These are phyloP conservation scores for Chlorella vulgaris DNA, from an alignment of 139 green algal genomes.

Conservation along the genomic window DNA sequence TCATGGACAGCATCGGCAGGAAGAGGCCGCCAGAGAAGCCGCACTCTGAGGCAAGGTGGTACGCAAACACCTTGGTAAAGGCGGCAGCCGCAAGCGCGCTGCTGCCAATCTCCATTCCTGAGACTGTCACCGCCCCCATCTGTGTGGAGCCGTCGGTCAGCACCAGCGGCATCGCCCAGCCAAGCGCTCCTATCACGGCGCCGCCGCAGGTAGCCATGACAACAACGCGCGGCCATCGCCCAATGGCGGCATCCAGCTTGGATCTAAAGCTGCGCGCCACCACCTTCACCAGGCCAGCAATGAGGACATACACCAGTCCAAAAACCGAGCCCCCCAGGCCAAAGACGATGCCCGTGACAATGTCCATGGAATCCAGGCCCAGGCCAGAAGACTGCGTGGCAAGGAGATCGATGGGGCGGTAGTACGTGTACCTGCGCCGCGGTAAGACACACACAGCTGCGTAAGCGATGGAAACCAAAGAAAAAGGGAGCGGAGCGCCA, in stretches of 20 bases:
- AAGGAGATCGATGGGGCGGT: background rate
- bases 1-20: constrained; percentile 28
- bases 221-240: background rate
- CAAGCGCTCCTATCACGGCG: background rate
- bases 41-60: constrained; percentile 15
- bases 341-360: constrained; percentile 1
- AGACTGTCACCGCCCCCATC: background rate
- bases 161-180: constrained; percentile 26
- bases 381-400: background rate
- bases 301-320: background rate
- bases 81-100: constrained; percentile 10
- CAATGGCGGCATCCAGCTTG: background rate
- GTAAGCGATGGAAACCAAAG: too few species aligned
- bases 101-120: background rate
- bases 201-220: background rate
- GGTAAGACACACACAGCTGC: too few species aligned
- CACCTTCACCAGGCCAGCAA: background rate
- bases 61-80: constrained; percentile 18
- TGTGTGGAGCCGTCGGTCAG: constrained; percentile 8
- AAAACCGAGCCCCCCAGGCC: constrained; percentile 2
- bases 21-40: constrained; percentile 25
- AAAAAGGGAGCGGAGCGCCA: too few species aligned
- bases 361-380: background rate
- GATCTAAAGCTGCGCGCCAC: background rate
- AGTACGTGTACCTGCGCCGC: background rate